phyloP scores from a whole-genome alignment of 2,329 filamentous ascomycete genomes.

The Xylaria sp. region DNA sequence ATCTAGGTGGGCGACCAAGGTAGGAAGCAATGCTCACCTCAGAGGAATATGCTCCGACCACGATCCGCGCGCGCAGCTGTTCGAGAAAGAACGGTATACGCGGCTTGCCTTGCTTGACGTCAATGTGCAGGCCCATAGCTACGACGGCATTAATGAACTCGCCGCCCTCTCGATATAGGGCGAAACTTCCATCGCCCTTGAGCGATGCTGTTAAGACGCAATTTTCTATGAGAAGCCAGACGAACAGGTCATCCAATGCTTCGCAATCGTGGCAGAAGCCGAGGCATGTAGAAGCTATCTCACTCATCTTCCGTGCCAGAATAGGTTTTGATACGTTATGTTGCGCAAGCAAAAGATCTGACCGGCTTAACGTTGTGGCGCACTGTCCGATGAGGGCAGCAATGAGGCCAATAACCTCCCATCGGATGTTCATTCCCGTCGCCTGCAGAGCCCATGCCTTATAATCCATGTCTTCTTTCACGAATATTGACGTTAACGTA shows the following conservation, averaged over 20 bases:
- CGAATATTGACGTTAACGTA: constrained; percentile 38
- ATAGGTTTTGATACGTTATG: constrained; percentile 36
- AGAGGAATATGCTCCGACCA: constrained; percentile 36
- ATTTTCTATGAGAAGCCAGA: constrained; percentile 42
- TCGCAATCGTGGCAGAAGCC: constrained; percentile 43
- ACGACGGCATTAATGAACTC: constrained; percentile 40
- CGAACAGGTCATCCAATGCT: constrained; percentile 41
- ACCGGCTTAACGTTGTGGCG: constrained; percentile 36
- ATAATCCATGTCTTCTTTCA: constrained; percentile 38
- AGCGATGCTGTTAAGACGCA: constrained; percentile 30
- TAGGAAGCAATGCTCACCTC: constrained; percentile 43
- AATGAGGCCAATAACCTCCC: constrained; percentile 45
- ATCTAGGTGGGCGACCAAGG: constrained; percentile 43
- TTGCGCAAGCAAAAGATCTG: constrained; percentile 37
- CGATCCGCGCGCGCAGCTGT: constrained; percentile 39
- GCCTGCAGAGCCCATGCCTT: constrained; percentile 38
- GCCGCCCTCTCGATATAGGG: constrained; percentile 40
- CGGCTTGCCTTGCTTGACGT: constrained; percentile 36
- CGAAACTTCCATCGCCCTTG: constrained; percentile 41
- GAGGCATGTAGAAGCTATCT: constrained; percentile 39
- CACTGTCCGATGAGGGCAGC: constrained; percentile 39
- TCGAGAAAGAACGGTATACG: constrained; percentile 42
- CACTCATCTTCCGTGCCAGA: constrained; percentile 39
- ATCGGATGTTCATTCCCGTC: constrained; percentile 42
- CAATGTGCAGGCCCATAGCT: constrained; percentile 43